These are phyloP conservation scores for Podila epicladia DNA, from an alignment of 192 early-diverging fungal genomes.

Conservation along the genomic window DNA sequence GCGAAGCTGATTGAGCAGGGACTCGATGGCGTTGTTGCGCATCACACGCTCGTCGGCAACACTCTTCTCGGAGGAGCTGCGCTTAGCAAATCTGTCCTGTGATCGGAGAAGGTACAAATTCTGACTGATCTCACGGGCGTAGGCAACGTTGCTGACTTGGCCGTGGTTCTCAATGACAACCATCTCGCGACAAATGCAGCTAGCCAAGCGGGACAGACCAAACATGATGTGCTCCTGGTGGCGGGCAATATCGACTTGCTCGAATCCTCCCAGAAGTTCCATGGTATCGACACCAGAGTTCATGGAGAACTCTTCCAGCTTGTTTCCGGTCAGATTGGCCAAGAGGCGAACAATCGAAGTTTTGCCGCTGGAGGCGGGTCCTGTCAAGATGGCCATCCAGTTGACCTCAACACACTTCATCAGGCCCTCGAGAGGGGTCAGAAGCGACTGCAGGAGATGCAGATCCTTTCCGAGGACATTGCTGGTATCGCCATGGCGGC, in stretches of 20 bases:
- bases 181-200: constrained; percentile 55
- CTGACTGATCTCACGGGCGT: constrained; percentile 47
- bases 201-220: constrained; percentile 54
- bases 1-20: constrained; percentile 39
- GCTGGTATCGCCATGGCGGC: constrained; percentile 43
- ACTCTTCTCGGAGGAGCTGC: constrained; percentile 13
- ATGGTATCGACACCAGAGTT: constrained; percentile 94
- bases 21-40: constrained; percentile 44
- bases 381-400: constrained; percentile 94
- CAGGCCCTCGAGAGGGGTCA: constrained; percentile 77
- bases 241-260: constrained; percentile 90
- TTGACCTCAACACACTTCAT: constrained; percentile 89
- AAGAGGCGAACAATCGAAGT: constrained; percentile 87
- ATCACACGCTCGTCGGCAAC: constrained; percentile 34
- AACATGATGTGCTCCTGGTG: constrained; percentile 66
- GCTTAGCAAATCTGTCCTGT: constrained; percentile 31
- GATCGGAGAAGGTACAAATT: constrained; percentile 40
- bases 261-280: constrained; percentile 96
- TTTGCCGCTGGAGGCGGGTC: constrained; percentile 87
- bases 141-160: constrained; percentile 10
- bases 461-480: constrained; percentile 58
- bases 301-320: constrained; percentile 94
- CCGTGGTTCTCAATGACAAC: constrained; percentile 17
- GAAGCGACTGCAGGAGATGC: constrained; percentile 72
- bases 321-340: constrained; percentile 83